Evolutionary conservation across 2,329 filamentous ascomycete species (phyloP).

Genomic region (Neophaeococcomyces mojaviensis): DNA sequence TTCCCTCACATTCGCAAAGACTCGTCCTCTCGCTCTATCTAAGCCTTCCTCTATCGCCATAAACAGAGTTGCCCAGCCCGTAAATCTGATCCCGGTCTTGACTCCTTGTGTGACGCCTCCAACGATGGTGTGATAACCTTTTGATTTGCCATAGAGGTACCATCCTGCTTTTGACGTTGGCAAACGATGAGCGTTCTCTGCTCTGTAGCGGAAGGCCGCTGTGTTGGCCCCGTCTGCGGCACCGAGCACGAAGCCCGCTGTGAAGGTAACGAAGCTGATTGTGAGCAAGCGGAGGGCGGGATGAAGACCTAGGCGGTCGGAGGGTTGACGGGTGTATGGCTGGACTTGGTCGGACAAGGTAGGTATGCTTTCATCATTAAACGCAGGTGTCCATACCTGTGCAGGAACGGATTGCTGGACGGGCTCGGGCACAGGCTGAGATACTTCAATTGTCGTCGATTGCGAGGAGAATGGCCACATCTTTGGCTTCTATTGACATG

Average conservation of each 20-base stretch:
- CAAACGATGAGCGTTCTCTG: slow-evolving; percentile 91
- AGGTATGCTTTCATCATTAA: slow-evolving; percentile 24
- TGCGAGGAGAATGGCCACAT: no score
- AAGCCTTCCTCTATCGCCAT: slow-evolving; percentile 79
- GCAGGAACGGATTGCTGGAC: no score
- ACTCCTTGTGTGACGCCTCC: slow-evolving; percentile 72
- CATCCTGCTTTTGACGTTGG: slow-evolving; percentile 76
- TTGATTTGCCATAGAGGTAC: slow-evolving; percentile 98
- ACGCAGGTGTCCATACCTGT: not conserved
- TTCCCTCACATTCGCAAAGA: slow-evolving; percentile 77
- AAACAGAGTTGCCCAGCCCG: slow-evolving; percentile 67
- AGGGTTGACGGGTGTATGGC: not conserved
- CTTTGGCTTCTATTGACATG: no score
- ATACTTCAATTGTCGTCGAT: no score
- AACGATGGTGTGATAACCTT: slow-evolving; percentile 80
- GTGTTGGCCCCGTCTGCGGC: slow-evolving; percentile 64
- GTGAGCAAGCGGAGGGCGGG: slow-evolving; percentile 59
- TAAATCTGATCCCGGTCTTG: slow-evolving; percentile 63
- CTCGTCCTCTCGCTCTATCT: slow-evolving; percentile 58
- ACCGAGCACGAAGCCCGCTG: slow-evolving; percentile 64
- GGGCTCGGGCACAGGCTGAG: no score
- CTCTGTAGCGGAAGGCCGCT: slow-evolving; percentile 76
- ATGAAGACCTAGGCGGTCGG: slow-evolving; percentile 43
- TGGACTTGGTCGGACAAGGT: not conserved
- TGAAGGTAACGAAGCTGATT: slow-evolving; percentile 55